Conservation (phyloP, 768 basidiomycete genomes). For the Neoboletus brunneissimus region DNA sequence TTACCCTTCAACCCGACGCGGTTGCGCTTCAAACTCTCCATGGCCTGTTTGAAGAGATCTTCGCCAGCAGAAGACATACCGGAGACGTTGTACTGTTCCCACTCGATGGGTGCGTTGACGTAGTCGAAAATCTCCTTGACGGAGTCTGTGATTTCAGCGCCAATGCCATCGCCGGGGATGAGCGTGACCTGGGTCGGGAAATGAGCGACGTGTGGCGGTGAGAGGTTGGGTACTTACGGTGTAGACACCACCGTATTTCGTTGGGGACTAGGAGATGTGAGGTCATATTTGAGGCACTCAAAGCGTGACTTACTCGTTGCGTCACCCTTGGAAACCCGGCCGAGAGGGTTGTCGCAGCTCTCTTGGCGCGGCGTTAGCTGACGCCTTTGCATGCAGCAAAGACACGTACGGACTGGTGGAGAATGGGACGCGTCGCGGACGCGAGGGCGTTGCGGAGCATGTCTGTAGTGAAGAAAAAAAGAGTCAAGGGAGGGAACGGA, state of each 20-base stretch:
- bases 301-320: constrained; percentile 51
- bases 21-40: constrained; percentile 97
- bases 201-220: constrained; percentile 19
- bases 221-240: constrained; percentile 52
- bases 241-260: constrained; percentile 92
- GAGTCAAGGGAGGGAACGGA: constrained; percentile 34
- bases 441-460: constrained; percentile 71
- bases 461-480: constrained; percentile 19
- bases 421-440: constrained; percentile 51
- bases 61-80: constrained; percentile 94
- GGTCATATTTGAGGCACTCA: constrained; percentile 2
- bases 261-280: constrained; percentile 56
- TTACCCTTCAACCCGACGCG: constrained; percentile 96
- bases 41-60: constrained; percentile 93
- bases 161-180: constrained; percentile 98
- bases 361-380: constrained; percentile 36
- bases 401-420: constrained; percentile 50
- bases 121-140: constrained; percentile 99
- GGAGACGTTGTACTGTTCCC: constrained; percentile 98
- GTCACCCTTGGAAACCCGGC: constrained; percentile 76
- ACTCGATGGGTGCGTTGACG: constrained; percentile 97
- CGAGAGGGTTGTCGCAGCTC: constrained; percentile 72
- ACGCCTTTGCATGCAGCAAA: background rate
- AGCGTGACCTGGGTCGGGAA: constrained; percentile 72
- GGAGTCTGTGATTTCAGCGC: constrained; percentile 94